These are phyloP conservation scores for Cryptococcus floricola DNA, from an alignment of 1,284 basidiomycete genomes.

Conservation along the genomic window DNA sequence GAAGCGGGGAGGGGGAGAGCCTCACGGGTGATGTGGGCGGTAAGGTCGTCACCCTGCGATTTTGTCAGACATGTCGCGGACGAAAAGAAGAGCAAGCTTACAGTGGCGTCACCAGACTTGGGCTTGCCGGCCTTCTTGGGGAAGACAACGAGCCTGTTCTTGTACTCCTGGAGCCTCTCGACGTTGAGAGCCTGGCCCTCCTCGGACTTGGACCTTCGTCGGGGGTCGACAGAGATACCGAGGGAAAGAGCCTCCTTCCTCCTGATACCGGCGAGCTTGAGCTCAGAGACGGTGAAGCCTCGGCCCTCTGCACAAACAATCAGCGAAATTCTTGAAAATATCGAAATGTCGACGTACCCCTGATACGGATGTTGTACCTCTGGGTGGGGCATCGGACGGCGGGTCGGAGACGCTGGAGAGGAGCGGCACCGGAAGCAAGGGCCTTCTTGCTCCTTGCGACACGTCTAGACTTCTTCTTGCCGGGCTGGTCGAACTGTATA, in stretches of 20 bases:
- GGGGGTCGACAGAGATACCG: slow-evolving; percentile 95
- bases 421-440: slow-evolving; percentile 85
- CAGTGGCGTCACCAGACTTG: slow-evolving; percentile 89
- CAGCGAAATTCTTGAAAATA: background rate
- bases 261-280: slow-evolving; percentile 94
- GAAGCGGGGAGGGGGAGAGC: slow-evolving; percentile 66
- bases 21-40: slow-evolving; percentile 69
- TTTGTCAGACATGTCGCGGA: slow-evolving; percentile 7
- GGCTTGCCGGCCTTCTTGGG: slow-evolving; percentile 93
- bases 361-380: slow-evolving; percentile 98
- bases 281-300: slow-evolving; percentile 91
- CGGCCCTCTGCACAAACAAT: slow-evolving; percentile 63
- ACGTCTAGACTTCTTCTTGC: slow-evolving; percentile 94
- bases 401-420: slow-evolving; percentile 86
- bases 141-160: slow-evolving; percentile 74
- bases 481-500: slow-evolving; percentile 99
- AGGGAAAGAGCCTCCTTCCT: slow-evolving; percentile 90
- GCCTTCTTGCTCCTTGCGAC: slow-evolving; percentile 90
- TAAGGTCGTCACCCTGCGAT: slow-evolving; percentile 74
- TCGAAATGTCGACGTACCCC: slow-evolving; percentile 48
- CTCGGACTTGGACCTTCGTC: slow-evolving; percentile 94
- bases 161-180: slow-evolving; percentile 92
- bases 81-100: slow-evolving; percentile 52
- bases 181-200: slow-evolving; percentile 96
- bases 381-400: slow-evolving; percentile 95